Conservation (phyloP, 495 filamentous ascomycete species). For the Penicillium antarcticum region DNA sequence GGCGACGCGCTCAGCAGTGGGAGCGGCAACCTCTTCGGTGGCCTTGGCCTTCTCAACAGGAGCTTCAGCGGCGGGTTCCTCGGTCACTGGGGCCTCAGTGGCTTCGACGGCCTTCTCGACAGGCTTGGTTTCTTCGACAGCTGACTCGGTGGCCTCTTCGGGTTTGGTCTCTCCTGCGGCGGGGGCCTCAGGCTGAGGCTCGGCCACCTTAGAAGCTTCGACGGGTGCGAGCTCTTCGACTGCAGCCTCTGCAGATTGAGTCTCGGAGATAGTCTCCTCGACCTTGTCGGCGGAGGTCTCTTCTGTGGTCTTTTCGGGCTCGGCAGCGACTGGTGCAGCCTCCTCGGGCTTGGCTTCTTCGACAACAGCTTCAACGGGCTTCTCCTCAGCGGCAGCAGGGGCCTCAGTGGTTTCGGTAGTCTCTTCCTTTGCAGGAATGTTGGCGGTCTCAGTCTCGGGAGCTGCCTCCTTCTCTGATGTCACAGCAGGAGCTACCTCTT, state of each 20-base stretch:
- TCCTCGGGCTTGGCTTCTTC: too few relatives aligned
- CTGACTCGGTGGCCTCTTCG: not conserved
- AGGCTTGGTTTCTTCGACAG: slow-evolving; percentile 1
- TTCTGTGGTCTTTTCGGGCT: too few relatives aligned
- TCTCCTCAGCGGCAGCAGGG: too few relatives aligned
- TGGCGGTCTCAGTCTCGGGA: not conserved
- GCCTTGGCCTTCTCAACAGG: not conserved
- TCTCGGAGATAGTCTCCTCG: not conserved
- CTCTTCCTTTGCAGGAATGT: not conserved
- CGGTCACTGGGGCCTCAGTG: slow-evolving; percentile 5
- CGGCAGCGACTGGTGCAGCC: too few relatives aligned
- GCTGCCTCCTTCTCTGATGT: slow-evolving; percentile 3
- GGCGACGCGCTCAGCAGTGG: not conserved
- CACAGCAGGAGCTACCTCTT: not conserved
- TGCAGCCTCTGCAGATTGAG: slow-evolving; percentile 1
- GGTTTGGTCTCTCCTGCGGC: not conserved
- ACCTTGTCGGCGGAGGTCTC: not conserved
- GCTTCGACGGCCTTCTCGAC: slow-evolving; percentile 1
- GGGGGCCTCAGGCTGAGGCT: slow-evolving; percentile 4
- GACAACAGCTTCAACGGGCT: too few relatives aligned
- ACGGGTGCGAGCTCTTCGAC: not conserved
- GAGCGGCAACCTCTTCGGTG: slow-evolving; percentile 1
- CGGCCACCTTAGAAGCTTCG: slow-evolving; percentile 5
- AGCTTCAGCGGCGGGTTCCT: slow-evolving; percentile 9
- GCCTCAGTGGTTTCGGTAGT: not conserved